These are phyloP conservation scores for Anethum foeniculum DNA, from an alignment of 140 eudicot species.

Conservation along the genomic window DNA sequence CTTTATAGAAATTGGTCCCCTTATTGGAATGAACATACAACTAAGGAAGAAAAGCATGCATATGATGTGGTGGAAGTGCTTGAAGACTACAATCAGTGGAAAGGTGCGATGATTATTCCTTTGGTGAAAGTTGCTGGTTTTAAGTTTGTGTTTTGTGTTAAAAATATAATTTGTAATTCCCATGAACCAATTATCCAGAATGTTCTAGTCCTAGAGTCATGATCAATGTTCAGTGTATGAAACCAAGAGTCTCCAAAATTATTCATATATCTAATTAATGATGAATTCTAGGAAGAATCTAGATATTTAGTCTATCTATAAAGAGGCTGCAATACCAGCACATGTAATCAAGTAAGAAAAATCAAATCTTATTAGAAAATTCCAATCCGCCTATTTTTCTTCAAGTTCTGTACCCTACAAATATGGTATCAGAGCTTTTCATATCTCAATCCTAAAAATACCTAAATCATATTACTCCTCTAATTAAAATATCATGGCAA, in stretches of 20 bases:
- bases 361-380: too few species aligned
- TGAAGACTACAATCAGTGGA: background rate
- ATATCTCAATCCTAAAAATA: background rate
- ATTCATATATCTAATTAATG: background rate
- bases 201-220: background rate
- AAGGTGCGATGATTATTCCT: background rate
- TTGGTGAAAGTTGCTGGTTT: constrained; percentile 7
- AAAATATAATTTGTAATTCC: too few species aligned
- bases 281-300: background rate
- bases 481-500: too few species aligned
- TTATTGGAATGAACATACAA: background rate
- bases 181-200: too few species aligned
- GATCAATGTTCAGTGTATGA: too few species aligned
- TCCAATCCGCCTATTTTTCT: too few species aligned
- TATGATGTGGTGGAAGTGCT: constrained; percentile 10
- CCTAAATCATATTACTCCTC: background rate
- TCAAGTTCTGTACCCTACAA: background rate
- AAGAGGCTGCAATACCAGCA: background rate
- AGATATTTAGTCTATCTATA: background rate
- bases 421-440: background rate
- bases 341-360: background rate
- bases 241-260: background rate
- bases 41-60: background rate
- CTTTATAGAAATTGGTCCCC: constrained; percentile 9
- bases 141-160: background rate